These are phyloP conservation scores for Cladosporium halotolerans DNA, from an alignment of 2,329 filamentous ascomycete genomes.

Conservation along the genomic window DNA sequence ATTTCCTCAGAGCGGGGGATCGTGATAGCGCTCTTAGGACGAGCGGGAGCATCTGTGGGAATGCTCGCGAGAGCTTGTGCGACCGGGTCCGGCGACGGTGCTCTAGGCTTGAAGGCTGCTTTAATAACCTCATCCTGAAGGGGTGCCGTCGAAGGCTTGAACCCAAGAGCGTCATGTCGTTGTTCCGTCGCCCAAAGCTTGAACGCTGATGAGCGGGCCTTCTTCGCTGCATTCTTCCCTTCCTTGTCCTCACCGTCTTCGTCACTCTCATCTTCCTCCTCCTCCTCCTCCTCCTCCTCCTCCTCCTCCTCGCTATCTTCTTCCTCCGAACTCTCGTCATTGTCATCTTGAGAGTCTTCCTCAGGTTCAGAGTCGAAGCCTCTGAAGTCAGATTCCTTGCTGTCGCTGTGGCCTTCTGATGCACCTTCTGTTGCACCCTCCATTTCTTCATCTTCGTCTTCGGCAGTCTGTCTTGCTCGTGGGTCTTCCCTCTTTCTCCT, in stretches of 20 bases:
- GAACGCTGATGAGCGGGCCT: constrained; percentile 62
- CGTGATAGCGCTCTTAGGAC: constrained; percentile 70
- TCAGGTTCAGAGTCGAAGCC: constrained; percentile 8
- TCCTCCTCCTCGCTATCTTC: constrained; percentile 25
- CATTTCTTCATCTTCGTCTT: constrained; percentile 12
- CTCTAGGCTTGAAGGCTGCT: constrained; percentile 61
- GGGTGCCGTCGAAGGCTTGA: constrained; percentile 48
- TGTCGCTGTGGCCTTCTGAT: constrained; percentile 5
- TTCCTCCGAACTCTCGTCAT: constrained; percentile 11
- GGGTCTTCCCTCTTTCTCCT: constrained; percentile 36
- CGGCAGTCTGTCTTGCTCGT: constrained; percentile 18
- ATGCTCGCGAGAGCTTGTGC: constrained; percentile 59
- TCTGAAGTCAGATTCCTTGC: constrained; percentile 5
- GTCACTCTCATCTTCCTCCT: constrained; percentile 25
- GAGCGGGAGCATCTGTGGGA: constrained; percentile 44
- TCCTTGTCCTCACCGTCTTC: constrained; percentile 27
- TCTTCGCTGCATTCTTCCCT: constrained; percentile 33
- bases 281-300: constrained; percentile 21
- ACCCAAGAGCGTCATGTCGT: constrained; percentile 75
- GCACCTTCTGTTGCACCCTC: constrained; percentile 12
- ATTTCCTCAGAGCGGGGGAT: constrained; percentile 67
- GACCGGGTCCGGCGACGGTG: constrained; percentile 63
- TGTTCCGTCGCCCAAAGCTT: constrained; percentile 88
- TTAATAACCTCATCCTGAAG: constrained; percentile 31
- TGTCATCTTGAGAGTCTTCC: background rate